These are phyloP conservation scores for Afroboletus lepidellus DNA, from an alignment of 1,284 basidiomycete species.

Conservation along the genomic window DNA sequence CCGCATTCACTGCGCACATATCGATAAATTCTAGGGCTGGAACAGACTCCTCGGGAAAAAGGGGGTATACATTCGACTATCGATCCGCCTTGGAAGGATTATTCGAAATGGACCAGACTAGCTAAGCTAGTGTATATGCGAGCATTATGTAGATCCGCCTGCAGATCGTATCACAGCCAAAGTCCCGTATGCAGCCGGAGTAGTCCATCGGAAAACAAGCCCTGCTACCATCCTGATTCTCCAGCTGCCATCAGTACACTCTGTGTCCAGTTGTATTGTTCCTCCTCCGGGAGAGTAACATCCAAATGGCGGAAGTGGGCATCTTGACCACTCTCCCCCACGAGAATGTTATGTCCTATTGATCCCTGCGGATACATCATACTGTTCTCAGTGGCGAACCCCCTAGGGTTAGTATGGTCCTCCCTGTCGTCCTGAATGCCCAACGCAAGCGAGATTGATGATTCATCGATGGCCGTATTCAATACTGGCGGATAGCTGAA, in stretches of 20 bases:
- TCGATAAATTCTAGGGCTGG: slow-evolving; percentile 3
- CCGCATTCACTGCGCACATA: neutral
- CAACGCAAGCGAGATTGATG: slow-evolving; percentile 36
- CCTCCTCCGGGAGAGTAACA: slow-evolving; percentile 27
- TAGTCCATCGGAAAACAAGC: slow-evolving; percentile 10
- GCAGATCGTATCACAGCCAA: slow-evolving; percentile 28
- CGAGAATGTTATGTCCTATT: slow-evolving; percentile 1
- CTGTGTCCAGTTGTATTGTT: slow-evolving; percentile 32
- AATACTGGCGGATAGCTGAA: slow-evolving; percentile 36
- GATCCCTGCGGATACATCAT: slow-evolving; percentile 6
- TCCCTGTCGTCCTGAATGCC: slow-evolving; percentile 30
- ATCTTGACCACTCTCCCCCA: slow-evolving; percentile 6
- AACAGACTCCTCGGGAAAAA: neutral
- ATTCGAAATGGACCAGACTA: slow-evolving; percentile 12
- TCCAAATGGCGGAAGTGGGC: slow-evolving; percentile 25
- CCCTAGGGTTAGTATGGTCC: slow-evolving; percentile 6
- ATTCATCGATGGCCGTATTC: slow-evolving; percentile 36
- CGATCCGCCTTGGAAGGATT: slow-evolving; percentile 13
- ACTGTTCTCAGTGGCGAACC: slow-evolving; percentile 9
- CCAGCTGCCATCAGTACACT: slow-evolving; percentile 35
- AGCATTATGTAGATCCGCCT: slow-evolving; percentile 30
- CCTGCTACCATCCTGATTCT: slow-evolving; percentile 28
- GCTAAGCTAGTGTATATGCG: slow-evolving; percentile 18
- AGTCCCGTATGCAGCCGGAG: slow-evolving; percentile 19
- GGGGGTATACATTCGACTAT: slow-evolving; percentile 26